These are phyloP conservation scores for Celoporthe dispersa DNA, from an alignment of 2,329 filamentous ascomycete genomes.

Conservation along the genomic window DNA sequence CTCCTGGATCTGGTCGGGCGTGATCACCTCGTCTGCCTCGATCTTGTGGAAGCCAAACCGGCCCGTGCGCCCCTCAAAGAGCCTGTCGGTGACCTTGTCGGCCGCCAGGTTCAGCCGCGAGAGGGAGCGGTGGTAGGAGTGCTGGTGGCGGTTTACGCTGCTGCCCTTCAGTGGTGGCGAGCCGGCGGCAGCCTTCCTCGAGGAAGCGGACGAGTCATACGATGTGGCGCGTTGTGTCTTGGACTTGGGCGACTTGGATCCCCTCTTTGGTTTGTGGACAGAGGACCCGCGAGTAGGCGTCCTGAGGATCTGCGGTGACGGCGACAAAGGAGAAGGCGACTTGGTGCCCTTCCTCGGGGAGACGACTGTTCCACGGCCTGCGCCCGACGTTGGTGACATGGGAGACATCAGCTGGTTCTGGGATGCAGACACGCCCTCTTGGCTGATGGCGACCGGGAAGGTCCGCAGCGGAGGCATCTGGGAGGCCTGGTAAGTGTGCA, in stretches of 20 bases:
- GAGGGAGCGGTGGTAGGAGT: slow-evolving; percentile 24
- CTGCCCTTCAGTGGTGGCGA: background rate
- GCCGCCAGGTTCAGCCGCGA: slow-evolving; percentile 56
- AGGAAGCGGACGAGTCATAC: slow-evolving; percentile 9
- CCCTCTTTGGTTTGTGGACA: slow-evolving; percentile 26
- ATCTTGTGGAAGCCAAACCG: slow-evolving; percentile 39
- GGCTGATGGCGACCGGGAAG: slow-evolving; percentile 9
- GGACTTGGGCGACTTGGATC: slow-evolving; percentile 17
- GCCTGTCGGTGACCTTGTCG: slow-evolving; percentile 58
- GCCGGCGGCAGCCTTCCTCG: background rate
- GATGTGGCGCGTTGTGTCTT: slow-evolving; percentile 19
- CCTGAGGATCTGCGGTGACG: slow-evolving; percentile 18
- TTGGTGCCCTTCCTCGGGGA: slow-evolving; percentile 20
- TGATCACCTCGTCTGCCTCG: slow-evolving; percentile 64
- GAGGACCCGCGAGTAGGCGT: slow-evolving; percentile 21
- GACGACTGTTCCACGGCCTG: slow-evolving; percentile 20
- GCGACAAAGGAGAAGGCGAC: slow-evolving; percentile 12
- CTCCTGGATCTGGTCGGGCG: slow-evolving; percentile 55
- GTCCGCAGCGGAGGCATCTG: slow-evolving; percentile 18
- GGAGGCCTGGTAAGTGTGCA: slow-evolving; percentile 15
- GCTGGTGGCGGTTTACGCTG: slow-evolving; percentile 19
- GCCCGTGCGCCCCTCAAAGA: slow-evolving; percentile 55
- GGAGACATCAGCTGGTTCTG: slow-evolving; percentile 22
- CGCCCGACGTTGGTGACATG: slow-evolving; percentile 19
- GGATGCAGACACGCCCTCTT: background rate